These are phyloP conservation scores for Penstemon eatonii DNA, from an alignment of 257 asterid species.

Conservation along the genomic window DNA sequence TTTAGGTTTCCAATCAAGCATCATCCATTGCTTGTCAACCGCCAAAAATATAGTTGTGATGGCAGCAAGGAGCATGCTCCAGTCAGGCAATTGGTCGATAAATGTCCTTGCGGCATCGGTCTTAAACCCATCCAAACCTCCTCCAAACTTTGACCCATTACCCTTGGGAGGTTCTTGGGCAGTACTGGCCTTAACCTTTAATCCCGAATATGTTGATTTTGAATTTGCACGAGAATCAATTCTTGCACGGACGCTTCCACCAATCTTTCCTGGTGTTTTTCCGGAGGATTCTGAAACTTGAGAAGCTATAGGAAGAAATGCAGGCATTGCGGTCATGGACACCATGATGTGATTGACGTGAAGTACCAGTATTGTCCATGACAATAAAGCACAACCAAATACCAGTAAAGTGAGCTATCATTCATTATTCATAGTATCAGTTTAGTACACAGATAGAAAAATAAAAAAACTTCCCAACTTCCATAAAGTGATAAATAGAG, in stretches of 20 bases:
- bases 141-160: conserved; percentile 76
- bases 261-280: conserved; percentile 54
- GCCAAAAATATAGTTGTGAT: conserved; percentile 92
- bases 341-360: conserved; percentile 52
- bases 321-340: conserved; percentile 72
- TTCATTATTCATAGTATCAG: conserved; percentile 28
- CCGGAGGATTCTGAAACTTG: conserved; percentile 58
- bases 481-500: not conserved
- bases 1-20: conserved; percentile 99
- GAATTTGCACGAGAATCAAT: conserved; percentile 65
- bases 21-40: conserved; percentile 99
- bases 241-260: conserved; percentile 58
- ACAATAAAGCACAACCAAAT: conserved; percentile 20
- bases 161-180: conserved; percentile 92
- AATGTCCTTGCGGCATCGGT: conserved; percentile 82
- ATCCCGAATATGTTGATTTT: conserved; percentile 63
- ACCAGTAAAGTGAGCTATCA: conserved; percentile 20
- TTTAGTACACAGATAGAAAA: conserved; percentile 23
- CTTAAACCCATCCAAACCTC: conserved; percentile 65
- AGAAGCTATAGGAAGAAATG: conserved; percentile 63
- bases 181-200: conserved; percentile 71
- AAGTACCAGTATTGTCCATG: conserved; percentile 14
- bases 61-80: conserved; percentile 99
- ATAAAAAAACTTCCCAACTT: not conserved
- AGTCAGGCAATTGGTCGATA: conserved; percentile 88